These are phyloP conservation scores for Hirschfeldia incana DNA, from an alignment of 345 rosid genomes.

Conservation along the genomic window DNA sequence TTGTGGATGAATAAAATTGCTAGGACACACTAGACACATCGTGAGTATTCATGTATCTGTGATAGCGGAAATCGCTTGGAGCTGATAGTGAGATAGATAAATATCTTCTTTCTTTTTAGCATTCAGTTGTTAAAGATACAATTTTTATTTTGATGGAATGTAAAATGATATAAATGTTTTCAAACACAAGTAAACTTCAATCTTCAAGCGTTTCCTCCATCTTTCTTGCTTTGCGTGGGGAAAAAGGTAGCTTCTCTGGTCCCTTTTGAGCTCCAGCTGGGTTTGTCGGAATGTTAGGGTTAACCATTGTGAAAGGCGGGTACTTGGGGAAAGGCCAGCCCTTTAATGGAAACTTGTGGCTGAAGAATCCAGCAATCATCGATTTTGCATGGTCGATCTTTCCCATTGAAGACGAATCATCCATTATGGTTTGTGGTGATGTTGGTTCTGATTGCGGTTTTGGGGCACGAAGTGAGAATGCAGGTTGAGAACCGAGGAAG, in stretches of 20 bases:
- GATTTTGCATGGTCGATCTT: conserved; percentile 20
- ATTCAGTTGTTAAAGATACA: conserved; percentile 11
- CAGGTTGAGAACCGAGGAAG: conserved; percentile 25
- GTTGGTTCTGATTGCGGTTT: neutral
- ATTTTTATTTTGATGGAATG: conserved; percentile 18
- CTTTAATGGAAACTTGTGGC: conserved; percentile 31
- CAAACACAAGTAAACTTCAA: conserved; percentile 11
- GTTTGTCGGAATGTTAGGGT: conserved; percentile 34
- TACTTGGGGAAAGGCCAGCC: conserved; percentile 39
- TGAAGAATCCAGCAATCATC: conserved; percentile 36
- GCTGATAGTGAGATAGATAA: conserved; percentile 21
- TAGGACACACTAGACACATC: conserved; percentile 66
- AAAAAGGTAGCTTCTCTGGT: conserved; percentile 29
- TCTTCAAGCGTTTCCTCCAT: conserved; percentile 35
- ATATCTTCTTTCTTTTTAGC: neutral
- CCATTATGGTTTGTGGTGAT: neutral
- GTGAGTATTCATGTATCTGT: conserved; percentile 74
- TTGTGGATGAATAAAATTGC: conserved; percentile 75
- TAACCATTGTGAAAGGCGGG: conserved; percentile 36
- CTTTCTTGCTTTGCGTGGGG: conserved; percentile 32
- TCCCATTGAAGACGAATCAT: conserved; percentile 21
- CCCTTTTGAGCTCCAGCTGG: conserved; percentile 32
- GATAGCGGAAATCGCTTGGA: conserved; percentile 36
- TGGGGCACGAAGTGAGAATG: conserved; percentile 26
- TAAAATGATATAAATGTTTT: conserved; percentile 9